phyloP scores from a whole-genome alignment of 2,329 filamentous ascomycete genomes.

The Colletotrichum cereale region DNA sequence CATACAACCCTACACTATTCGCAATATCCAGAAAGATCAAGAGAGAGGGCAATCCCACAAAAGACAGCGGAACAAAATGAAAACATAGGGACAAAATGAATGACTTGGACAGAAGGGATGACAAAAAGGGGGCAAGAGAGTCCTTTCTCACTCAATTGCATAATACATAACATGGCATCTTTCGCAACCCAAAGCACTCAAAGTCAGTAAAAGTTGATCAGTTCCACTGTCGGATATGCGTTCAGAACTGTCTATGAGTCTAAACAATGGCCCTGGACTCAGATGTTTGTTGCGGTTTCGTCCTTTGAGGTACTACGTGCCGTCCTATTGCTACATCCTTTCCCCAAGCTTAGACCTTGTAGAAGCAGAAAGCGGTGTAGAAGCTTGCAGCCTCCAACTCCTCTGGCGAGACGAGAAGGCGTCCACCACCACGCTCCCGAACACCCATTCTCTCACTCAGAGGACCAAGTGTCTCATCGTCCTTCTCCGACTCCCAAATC shows the following conservation, averaged over 20 bases:
- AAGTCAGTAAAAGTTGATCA: neutral
- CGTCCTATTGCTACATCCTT: neutral
- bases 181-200: too few species aligned
- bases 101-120: neutral
- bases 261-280: too few species aligned
- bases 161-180: neutral
- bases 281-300: neutral
- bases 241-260: neutral
- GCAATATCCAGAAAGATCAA: neutral
- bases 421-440: constrained; percentile 75
- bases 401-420: constrained; percentile 79
- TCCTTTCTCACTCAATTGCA: neutral
- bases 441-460: constrained; percentile 98
- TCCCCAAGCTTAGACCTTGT: constrained; percentile 77
- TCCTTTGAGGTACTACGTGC: neutral
- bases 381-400: constrained; percentile 95
- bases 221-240: neutral
- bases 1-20: neutral
- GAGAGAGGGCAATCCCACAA: neutral
- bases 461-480: constrained; percentile 83
- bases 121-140: neutral
- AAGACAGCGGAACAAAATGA: neutral
- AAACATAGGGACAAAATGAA: neutral
- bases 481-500: constrained; percentile 92
- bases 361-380: constrained; percentile 96